A percentile compares a stretch with the other conserved stretches of the same genome.
Conservation (phyloP, 2,329 filamentous ascomycete species). For the Beauveria bassiana region DNA sequence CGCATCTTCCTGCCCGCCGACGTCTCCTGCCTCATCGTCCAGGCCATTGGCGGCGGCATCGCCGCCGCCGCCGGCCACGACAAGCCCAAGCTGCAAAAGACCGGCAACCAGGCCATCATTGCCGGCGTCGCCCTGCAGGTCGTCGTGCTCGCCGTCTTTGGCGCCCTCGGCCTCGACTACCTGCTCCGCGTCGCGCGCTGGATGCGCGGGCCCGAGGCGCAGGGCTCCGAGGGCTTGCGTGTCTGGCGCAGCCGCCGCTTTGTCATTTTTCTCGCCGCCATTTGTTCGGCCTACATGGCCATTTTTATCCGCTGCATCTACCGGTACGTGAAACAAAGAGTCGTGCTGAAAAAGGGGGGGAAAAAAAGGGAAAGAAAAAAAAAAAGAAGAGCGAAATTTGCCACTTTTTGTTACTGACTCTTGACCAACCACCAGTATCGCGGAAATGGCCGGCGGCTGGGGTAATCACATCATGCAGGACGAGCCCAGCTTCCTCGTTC, state of each 20-base stretch:
- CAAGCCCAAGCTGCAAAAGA: conserved; percentile 31
- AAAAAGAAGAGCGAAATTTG: too few species aligned
- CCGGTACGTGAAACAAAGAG: conserved; percentile 30
- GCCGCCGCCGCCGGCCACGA: conserved; percentile 39
- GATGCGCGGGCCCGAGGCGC: conserved; percentile 25
- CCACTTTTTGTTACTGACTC: too few species aligned
- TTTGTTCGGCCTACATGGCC: conserved; percentile 34
- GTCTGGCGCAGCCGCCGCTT: conserved; percentile 38
- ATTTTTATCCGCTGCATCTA: conserved; percentile 48
- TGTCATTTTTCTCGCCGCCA: conserved; percentile 35
- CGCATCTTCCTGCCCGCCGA: conserved; percentile 53
- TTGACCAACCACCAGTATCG: conserved; percentile 34
- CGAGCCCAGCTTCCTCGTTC: conserved; percentile 49
- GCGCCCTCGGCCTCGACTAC: conserved; percentile 37
- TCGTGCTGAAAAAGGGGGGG: background rate
- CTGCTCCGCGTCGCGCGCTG: conserved; percentile 33
- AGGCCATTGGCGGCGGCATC: conserved; percentile 50
- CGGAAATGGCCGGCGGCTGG: conserved; percentile 58
- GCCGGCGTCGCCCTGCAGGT: conserved; percentile 48
- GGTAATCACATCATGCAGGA: conserved; percentile 57
- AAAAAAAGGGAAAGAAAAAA: too few species aligned
- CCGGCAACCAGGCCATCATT: conserved; percentile 45
- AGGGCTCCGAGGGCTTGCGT: conserved; percentile 22
- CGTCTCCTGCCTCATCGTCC: conserved; percentile 49
- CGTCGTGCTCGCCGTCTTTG: conserved; percentile 40